Evolutionary conservation across 768 basidiomycete genomes (phyloP), one percentile per base, ranked within the genome.

Genomic region (Leccinum imitatum): DNA sequence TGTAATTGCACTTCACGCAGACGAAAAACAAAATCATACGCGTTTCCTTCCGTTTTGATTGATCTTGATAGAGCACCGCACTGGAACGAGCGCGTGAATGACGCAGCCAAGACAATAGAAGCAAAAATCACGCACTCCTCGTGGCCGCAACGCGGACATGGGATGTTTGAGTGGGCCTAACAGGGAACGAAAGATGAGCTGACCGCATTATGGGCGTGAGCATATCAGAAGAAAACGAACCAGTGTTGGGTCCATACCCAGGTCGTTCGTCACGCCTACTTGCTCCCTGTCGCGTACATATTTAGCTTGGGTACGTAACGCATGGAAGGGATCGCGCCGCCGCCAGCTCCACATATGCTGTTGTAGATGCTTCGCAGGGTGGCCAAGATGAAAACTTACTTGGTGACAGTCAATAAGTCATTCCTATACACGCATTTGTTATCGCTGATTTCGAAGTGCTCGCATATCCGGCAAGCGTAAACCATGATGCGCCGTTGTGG

Each of bases 31-130:
- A 81, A 53, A 92, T 91, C 94, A 96, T 96, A 2, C 91, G 84
- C 1, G 96, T 98, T 71, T 96, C 93, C 67, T 93, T 93, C 57
- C 96, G 88, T 72, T 96, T 95, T 17, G 94, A 97, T 73, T 98
- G 96, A 75, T 98, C 96, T 74, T 98, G 96, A 74, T 90, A 98
- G 71, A 91, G 85, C 5, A 98, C 95, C 54, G 93, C 86, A 69
- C 95, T 98, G 68, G n/a, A 62, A 53, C 50, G 19, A 58, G 58
- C 56, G 27, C 54, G 33, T 58, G 51, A 64, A 50, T 37, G 35
- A 55, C 44, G 17, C 30, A 54, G 56, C 9, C n/a, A 50, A 8
- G 13, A 15, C 59, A 41, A 55, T 46, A 23, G 15, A 41, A 17
- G 53, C 50, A 50, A 51, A 47, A 51, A 44, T 37, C n/a, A 78